phyloP scores from a whole-genome alignment of 257 asterid species.

The Jasminum sambac region DNA sequence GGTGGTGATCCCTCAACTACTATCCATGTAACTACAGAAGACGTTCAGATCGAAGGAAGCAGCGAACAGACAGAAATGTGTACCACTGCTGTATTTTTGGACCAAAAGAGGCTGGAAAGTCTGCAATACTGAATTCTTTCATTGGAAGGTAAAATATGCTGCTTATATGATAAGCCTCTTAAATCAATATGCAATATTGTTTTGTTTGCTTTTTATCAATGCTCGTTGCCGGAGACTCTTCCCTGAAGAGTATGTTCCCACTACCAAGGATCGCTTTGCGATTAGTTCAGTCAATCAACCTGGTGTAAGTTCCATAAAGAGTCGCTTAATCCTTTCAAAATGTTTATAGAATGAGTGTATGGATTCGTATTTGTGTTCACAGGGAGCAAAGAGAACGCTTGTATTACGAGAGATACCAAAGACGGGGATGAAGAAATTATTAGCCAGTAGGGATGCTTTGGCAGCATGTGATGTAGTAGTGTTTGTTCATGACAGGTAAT shows the following conservation, averaged over 20 bases:
- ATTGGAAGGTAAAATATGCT: slow-evolving; percentile 62
- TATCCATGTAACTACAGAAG: slow-evolving; percentile 81
- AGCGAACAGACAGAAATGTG: slow-evolving; percentile 75
- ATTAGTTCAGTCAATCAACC: slow-evolving; percentile 70
- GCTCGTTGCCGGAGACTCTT: slow-evolving; percentile 53
- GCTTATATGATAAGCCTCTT: slow-evolving; percentile 6
- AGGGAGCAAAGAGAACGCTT: slow-evolving; percentile 77
- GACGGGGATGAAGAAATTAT: slow-evolving; percentile 61
- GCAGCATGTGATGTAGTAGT: slow-evolving; percentile 88
- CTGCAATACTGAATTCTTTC: slow-evolving; percentile 78
- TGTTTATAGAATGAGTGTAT: slow-evolving; percentile 6
- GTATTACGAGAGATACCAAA: slow-evolving; percentile 84
- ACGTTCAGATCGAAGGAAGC: slow-evolving; percentile 88
- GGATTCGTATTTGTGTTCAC: slow-evolving; percentile 25
- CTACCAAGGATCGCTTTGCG: slow-evolving; percentile 58
- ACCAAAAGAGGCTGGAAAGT: slow-evolving; percentile 87
- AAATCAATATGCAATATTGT: too few relatives aligned
- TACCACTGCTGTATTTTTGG: slow-evolving; percentile 93
- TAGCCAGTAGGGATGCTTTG: slow-evolving; percentile 77
- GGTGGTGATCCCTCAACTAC: slow-evolving; percentile 86
- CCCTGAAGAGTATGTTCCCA: slow-evolving; percentile 68
- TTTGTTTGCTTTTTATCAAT: too few relatives aligned
- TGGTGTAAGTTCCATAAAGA: slow-evolving; percentile 44
- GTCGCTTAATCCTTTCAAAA: too few relatives aligned
- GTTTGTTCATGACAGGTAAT: slow-evolving; percentile 95